Evolutionary conservation across 345 rosid species (phyloP).

Genomic region (Populus nigra): DNA sequence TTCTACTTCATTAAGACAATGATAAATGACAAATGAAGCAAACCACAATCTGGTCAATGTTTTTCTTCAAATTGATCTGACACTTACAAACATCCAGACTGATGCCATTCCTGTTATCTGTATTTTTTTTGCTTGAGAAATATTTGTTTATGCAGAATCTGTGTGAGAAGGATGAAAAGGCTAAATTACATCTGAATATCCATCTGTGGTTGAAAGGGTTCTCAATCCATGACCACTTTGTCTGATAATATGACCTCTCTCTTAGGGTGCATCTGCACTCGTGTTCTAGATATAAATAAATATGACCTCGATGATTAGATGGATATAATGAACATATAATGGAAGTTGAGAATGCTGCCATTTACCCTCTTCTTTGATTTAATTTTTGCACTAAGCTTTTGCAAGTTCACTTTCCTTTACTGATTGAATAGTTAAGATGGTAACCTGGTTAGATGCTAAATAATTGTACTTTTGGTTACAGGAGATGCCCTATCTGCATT

Average conservation of each 20-base stretch:
- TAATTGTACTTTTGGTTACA: conserved; percentile 34
- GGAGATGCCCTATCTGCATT: conserved; percentile 71
- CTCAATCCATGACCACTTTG: background rate
- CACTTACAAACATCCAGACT: background rate
- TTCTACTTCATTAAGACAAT: background rate
- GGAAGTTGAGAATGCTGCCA: background rate
- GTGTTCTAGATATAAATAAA: background rate
- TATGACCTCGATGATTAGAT: background rate
- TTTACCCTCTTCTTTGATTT: background rate
- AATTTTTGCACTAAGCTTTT: background rate
- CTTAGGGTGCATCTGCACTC: background rate
- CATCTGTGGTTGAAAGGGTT: background rate
- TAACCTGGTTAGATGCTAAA: conserved; percentile 24
- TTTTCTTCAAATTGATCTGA: background rate
- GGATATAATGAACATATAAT: background rate
- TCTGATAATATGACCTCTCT: background rate
- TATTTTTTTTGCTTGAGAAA: background rate
- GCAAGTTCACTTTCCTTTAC: background rate
- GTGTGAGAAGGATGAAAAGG: background rate
- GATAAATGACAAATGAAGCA: background rate
- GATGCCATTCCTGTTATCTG: background rate
- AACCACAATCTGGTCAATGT: conserved; percentile 2
- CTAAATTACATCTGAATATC: background rate
- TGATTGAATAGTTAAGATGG: conserved; percentile 5
- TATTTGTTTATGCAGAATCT: background rate